phyloP scores from a whole-genome alignment of 257 asterid genomes.

The Nicotiana paniculata region DNA sequence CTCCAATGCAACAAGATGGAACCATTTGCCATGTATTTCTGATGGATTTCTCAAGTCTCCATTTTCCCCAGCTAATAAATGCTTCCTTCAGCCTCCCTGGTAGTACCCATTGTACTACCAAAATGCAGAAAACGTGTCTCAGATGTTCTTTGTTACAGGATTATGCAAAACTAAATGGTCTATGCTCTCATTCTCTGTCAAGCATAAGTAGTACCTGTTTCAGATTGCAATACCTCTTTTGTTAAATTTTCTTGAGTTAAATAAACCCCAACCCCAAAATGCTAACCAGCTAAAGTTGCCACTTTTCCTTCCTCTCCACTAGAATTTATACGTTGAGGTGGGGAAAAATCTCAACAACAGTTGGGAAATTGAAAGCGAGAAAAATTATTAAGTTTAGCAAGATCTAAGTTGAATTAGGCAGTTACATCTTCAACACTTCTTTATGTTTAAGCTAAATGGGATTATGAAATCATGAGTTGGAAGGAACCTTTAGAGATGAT shows the following conservation, averaged over 20 bases:
- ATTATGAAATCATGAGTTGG: not conserved
- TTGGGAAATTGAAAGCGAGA: not conserved
- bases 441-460: not conserved
- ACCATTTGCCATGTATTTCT: not conserved
- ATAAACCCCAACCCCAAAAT: not conserved
- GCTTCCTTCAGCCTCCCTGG: not conserved
- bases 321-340: not conserved
- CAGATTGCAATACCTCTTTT: not conserved
- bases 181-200: not conserved
- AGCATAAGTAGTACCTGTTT: not conserved
- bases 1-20: not conserved
- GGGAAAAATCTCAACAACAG: not conserved
- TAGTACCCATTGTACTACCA: not conserved
- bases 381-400: not conserved
- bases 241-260: not conserved
- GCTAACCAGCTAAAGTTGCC: not conserved
- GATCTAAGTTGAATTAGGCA: not conserved
- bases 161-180: not conserved
- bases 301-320: not conserved
- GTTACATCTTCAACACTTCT: not conserved
- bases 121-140: not conserved
- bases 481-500: not conserved
- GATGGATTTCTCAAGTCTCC: not conserved
- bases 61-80: not conserved
- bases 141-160: not conserved